phyloP scores from a whole-genome alignment of 139 green algal genomes.

The Coccomyxa sp. region DNA sequence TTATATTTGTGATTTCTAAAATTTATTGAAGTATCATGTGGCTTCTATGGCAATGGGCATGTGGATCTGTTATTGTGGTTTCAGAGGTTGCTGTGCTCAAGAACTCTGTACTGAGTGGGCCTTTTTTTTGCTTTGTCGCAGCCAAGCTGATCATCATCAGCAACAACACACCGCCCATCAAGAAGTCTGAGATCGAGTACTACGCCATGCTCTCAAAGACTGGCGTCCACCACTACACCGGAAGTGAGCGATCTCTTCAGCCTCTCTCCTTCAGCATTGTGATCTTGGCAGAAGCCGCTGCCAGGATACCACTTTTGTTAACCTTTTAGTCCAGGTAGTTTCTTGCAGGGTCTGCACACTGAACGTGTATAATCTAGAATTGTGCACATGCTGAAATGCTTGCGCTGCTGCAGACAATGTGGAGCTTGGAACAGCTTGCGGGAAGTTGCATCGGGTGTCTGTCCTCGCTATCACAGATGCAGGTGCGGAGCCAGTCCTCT shows the following conservation, averaged over 20 bases:
- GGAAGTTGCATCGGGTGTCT: slow-evolving; percentile 91
- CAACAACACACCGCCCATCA: slow-evolving; percentile 94
- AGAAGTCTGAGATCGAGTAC: slow-evolving; percentile 99
- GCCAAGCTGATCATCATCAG: slow-evolving; percentile 97
- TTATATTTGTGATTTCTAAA: no score
- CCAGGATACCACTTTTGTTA: background rate
- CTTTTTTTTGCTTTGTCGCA: slow-evolving; percentile 28
- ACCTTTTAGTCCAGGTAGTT: background rate
- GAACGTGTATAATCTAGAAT: background rate
- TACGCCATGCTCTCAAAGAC: slow-evolving; percentile 99
- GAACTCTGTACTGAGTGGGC: no score
- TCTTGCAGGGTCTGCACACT: background rate
- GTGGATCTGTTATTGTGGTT: no score
- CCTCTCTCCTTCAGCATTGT: background rate
- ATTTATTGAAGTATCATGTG: no score
- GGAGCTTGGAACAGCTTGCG: slow-evolving; percentile 97
- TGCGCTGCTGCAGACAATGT: slow-evolving; percentile 82
- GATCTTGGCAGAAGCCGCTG: background rate
- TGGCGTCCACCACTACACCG: slow-evolving; percentile 96
- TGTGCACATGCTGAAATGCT: background rate
- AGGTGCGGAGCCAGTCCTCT: slow-evolving; percentile 42
- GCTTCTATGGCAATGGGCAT: no score
- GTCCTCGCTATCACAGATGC: slow-evolving; percentile 95
- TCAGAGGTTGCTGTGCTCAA: no score
- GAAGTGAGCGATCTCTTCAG: slow-evolving; percentile 62